phyloP scores from a whole-genome alignment of 2,329 filamentous ascomycete genomes.

The Botrytis byssoidea region DNA sequence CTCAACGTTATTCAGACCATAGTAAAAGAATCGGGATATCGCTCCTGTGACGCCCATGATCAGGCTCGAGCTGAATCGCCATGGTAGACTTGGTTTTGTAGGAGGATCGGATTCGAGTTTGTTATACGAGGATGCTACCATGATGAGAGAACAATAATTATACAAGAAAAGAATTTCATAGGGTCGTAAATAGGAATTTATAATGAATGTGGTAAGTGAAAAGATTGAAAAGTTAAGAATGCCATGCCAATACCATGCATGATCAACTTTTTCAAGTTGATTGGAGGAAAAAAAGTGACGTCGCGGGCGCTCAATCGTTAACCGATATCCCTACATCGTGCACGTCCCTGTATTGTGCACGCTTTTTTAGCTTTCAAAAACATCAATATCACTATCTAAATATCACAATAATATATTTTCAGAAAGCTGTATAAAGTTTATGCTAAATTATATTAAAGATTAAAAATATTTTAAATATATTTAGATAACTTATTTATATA shows the following conservation, averaged over 20 bases:
- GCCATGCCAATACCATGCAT: not conserved
- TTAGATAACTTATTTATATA: no score
- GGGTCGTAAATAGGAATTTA: not conserved
- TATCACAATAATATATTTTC: no score
- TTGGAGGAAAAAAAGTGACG: conserved; percentile 14
- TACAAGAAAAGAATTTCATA: not conserved
- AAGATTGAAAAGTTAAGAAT: conserved; percentile 1
- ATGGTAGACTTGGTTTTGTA: conserved; percentile 49
- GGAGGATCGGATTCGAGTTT: conserved; percentile 23
- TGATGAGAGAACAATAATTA: not conserved
- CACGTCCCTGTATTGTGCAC: no score
- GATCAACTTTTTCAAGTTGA: not conserved
- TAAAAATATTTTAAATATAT: no score
- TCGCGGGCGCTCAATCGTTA: not conserved
- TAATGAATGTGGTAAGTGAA: not conserved
- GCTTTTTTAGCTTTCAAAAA: no score
- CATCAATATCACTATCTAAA: no score
- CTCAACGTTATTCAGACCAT: conserved; percentile 71
- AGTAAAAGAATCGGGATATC: conserved; percentile 72
- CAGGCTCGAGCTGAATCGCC: conserved; percentile 70
- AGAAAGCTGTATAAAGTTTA: no score
- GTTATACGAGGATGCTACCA: conserved; percentile 20
- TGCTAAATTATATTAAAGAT: no score
- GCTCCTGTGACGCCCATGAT: conserved; percentile 72
- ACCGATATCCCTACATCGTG: no score